Base-by-base conservation (phyloP, 1,284 basidiomycete species). In the Athelia psychrophila region DNA sequence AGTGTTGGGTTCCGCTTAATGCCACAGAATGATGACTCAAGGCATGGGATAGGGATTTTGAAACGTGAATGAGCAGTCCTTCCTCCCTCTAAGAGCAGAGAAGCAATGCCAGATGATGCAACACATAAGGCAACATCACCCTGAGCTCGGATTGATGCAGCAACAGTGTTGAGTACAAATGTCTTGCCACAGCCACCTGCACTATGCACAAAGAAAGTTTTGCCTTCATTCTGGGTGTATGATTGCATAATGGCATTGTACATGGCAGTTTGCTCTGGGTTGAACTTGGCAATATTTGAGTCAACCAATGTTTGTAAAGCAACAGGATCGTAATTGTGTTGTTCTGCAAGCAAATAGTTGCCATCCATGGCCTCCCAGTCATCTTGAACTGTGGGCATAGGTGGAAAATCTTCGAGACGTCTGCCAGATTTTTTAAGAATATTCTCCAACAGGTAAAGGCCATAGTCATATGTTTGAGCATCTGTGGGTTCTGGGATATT, bases 131-230 rank as follows among this genome's bases (percentile, higher is more conserved):
- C 66, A 56, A 78, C 49, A 16, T 64, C 59, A 2, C 78, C 19
- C 3, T 52, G 36, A 49, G 63, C 45, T 51, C 68, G 67, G 42
- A 81, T 52, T 0, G 72, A n/a, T 18, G 38, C 38, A 42, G 38
- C 38, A 18, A 42, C n/a, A 22, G 38, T 67, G 9, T 72, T 76
- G 52, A 72, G 73, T 0, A 79, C 42, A 61, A 70, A 81, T 0
- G 76, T 81, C 54, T 81, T 83, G 2, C 77, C 77, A 53, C 69
- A 71, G 0, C 78, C 78, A 46, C 72, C 78, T 23, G 69, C 60
- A 42, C 78, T 76, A 51, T 77, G 58, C 10, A 81, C 50, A 53
- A 80, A 81, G 57, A 77, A 79, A 0, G 55, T 20, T 16, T 58
- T 47, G 0, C 72, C 70, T 3, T 32, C 1, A 1, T 59, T 23